These are phyloP conservation scores for Microcos paniculata DNA, from an alignment of 345 rosid species.

Conservation along the genomic window DNA sequence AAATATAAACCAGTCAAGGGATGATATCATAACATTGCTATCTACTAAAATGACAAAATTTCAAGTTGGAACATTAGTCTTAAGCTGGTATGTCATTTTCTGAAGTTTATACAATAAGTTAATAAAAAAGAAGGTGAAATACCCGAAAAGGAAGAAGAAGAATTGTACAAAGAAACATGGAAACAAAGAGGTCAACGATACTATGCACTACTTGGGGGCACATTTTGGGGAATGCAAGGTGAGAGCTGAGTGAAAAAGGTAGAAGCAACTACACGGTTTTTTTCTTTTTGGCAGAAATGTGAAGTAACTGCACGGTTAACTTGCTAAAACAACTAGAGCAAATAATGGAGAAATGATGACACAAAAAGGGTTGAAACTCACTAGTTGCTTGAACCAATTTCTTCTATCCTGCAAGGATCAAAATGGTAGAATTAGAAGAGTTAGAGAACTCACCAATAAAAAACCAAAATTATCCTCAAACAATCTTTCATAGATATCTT, in stretches of 20 bases:
- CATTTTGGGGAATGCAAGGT: background rate
- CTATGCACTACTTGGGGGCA: background rate
- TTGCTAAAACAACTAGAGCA: background rate
- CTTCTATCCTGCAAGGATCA: conserved; percentile 36
- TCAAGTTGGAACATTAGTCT: conserved; percentile 1
- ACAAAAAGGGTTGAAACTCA: conserved; percentile 28
- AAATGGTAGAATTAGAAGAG: conserved; percentile 7
- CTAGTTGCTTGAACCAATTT: conserved; percentile 43
- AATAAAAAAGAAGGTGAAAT: background rate
- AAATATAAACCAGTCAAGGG: background rate
- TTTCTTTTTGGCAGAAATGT: too few species aligned
- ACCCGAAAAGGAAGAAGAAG: background rate
- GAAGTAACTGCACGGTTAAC: background rate
- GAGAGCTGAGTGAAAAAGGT: background rate
- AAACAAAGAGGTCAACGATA: background rate
- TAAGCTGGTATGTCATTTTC: background rate
- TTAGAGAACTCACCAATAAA: background rate
- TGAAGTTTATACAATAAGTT: background rate
- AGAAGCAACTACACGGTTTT: background rate
- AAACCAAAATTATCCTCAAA: background rate
- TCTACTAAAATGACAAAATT: background rate
- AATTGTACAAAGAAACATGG: background rate
- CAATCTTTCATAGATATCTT: background rate
- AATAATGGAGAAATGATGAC: background rate
- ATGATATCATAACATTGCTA: background rate